Evolutionary conservation across 2,329 filamentous ascomycete genomes (phyloP).

Genomic region (Xylariaceae sp.): DNA sequence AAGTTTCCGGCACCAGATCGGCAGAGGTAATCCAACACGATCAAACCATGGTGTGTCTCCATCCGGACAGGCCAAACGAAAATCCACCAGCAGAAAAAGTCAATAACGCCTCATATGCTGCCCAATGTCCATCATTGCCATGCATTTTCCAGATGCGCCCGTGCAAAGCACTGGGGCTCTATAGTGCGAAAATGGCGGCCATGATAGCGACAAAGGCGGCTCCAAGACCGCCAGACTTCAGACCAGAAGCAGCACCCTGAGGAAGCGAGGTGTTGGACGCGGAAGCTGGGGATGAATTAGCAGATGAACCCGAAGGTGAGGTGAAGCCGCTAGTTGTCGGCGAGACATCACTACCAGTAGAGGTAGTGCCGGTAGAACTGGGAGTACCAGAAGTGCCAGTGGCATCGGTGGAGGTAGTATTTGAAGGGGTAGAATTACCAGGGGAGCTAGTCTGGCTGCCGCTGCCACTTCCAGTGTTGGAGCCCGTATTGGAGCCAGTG

Average conservation of each 20-base stretch:
- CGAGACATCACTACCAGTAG: conserved; percentile 8
- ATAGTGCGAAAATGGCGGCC: conserved; percentile 31
- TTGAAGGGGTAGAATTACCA: conserved; percentile 12
- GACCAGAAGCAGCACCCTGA: conserved; percentile 17
- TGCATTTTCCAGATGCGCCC: neutral
- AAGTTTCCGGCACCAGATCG: neutral
- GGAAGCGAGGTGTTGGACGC: conserved; percentile 16
- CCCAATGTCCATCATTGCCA: too few relatives aligned
- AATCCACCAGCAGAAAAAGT: too few relatives aligned
- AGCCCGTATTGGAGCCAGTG: conserved; percentile 12
- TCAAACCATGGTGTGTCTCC: too few relatives aligned
- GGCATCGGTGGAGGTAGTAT: neutral
- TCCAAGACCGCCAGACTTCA: conserved; percentile 26
- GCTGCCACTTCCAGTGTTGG: neutral
- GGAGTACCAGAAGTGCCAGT: neutral
- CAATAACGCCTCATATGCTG: too few relatives aligned
- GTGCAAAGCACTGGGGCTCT: conserved; percentile 8
- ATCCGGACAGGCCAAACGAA: too few relatives aligned
- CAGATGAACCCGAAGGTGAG: conserved; percentile 16
- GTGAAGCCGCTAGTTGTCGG: conserved; percentile 16
- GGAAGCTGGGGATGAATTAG: conserved; percentile 1
- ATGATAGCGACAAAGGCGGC: conserved; percentile 30
- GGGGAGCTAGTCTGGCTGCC: conserved; percentile 10
- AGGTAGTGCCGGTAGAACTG: neutral
- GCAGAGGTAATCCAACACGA: neutral